phyloP scores from a whole-genome alignment of 2,329 filamentous ascomycete species.

The Clarireedia paspali region DNA sequence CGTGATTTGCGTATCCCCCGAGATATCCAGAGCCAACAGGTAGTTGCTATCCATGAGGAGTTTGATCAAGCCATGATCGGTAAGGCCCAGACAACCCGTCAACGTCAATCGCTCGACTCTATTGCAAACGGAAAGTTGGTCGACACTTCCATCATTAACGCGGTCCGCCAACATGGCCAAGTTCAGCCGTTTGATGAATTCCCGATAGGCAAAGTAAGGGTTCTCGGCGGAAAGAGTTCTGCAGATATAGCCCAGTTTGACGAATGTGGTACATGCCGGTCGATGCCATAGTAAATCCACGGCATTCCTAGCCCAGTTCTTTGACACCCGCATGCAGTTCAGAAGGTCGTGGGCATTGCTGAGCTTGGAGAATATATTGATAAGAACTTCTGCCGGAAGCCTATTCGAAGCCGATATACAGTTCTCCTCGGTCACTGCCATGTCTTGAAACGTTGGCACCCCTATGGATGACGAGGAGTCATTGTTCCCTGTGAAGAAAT shows the following conservation, averaged over 20 bases:
- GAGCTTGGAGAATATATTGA: conserved; percentile 83
- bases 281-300: conserved; percentile 94
- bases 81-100: conserved; percentile 79
- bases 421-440: conserved; percentile 59
- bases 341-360: conserved; percentile 68
- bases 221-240: conserved; percentile 61
- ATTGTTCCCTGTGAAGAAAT: conserved; percentile 83
- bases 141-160: conserved; percentile 83
- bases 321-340: conserved; percentile 89
- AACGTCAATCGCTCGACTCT: conserved; percentile 87
- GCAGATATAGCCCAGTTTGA: conserved; percentile 73
- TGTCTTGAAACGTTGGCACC: conserved; percentile 68
- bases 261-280: conserved; percentile 82
- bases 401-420: conserved; percentile 74
- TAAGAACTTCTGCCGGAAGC: conserved; percentile 89
- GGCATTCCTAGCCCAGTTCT: conserved; percentile 84
- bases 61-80: conserved; percentile 73
- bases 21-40: conserved; percentile 84
- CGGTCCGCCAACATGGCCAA: conserved; percentile 67
- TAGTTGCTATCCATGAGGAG: conserved; percentile 73
- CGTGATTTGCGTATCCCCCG: conserved; percentile 70
- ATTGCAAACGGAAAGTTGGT: conserved; percentile 76
- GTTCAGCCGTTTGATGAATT: conserved; percentile 88
- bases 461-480: conserved; percentile 91
- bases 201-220: conserved; percentile 83